Evolutionary conservation across 805 yeast genomes (phyloP), one percentile per base, ranked within the genome.

Genomic region (Spencermartinsiella europaea): DNA sequence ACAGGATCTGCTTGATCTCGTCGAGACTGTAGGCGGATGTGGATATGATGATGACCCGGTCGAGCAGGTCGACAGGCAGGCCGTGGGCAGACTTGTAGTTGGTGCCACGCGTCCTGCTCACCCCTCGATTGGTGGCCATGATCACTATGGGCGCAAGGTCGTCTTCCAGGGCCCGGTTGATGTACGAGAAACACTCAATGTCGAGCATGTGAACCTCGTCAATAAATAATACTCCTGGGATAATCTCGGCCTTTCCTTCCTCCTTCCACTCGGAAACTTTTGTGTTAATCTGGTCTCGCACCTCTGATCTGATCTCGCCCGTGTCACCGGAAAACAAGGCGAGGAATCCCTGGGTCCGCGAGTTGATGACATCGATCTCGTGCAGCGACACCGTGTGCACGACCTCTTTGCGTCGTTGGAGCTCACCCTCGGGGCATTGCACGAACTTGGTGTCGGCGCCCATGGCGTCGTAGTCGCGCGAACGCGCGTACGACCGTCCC

Each of bases 161-260:
- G 60, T 89, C 95, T 71, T 93, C 99, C 50, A 93, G 74, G 8
- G 99, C 99, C 56, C 97, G 80, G 71, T 93, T 93, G 58, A 93
- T 78, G 67, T 86, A 93, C 15, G 98, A 85, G 64, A 93, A 93
- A 60, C 96, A 83, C 68, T 93, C 99, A 59, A 93, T 84, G 67
- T 93, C 99, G 54, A 93, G 79, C 98, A 93, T 93, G 69, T 93
- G 96, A 42, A 90, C 97, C 71, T 93, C 99, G 68, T 93, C 99
- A 57, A 93, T 89, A 67, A 93, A 93, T 57, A 93, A 73, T 15
- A 93, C 99, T 59, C 99, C 99, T 12, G 99, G 98, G 36, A 88
- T 88, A 54, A 93, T 88, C 65, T 91, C 72, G 42, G 99, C 99
- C 67, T 93, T 93, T 50, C 99, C 98, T 73, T 93, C 98, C 70